These are phyloP conservation scores for Xylaria polymorpha DNA, from an alignment of 2,329 filamentous ascomycete species.

Conservation along the genomic window DNA sequence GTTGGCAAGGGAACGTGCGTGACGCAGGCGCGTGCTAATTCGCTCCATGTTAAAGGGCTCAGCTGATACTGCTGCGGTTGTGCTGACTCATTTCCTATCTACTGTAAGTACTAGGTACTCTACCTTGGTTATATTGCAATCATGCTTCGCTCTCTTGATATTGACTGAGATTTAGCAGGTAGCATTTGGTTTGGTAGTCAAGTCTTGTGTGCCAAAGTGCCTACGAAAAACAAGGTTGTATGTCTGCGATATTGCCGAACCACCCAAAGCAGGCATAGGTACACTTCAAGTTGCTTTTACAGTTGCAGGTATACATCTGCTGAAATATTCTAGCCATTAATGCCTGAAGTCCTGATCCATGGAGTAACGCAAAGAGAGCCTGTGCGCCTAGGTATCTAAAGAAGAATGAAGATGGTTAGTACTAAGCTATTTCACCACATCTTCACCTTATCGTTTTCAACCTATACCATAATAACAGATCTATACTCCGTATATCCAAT, in stretches of 20 bases:
- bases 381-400: not conserved
- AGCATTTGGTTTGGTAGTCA: not conserved
- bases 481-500: not conserved
- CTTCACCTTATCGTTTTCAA: not conserved
- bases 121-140: not conserved
- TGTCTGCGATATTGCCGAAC: not conserved
- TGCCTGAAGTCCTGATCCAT: too few species aligned
- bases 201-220: not conserved
- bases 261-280: not conserved
- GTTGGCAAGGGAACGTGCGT: slow-evolving; percentile 44
- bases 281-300: not conserved
- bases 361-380: not conserved
- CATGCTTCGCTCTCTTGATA: not conserved
- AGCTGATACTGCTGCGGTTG: slow-evolving; percentile 26
- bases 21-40: slow-evolving; percentile 36
- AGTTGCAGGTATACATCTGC: not conserved
- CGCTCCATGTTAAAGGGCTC: slow-evolving; percentile 3
- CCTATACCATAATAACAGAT: not conserved
- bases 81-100: slow-evolving; percentile 10
- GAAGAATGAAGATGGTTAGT: not conserved
- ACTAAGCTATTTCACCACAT: not conserved
- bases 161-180: not conserved
- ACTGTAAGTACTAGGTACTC: too few species aligned
- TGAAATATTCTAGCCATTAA: not conserved
- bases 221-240: not conserved